These are phyloP conservation scores for Aureobasidium musti DNA, from an alignment of 2,329 filamentous ascomycete genomes.

Conservation along the genomic window DNA sequence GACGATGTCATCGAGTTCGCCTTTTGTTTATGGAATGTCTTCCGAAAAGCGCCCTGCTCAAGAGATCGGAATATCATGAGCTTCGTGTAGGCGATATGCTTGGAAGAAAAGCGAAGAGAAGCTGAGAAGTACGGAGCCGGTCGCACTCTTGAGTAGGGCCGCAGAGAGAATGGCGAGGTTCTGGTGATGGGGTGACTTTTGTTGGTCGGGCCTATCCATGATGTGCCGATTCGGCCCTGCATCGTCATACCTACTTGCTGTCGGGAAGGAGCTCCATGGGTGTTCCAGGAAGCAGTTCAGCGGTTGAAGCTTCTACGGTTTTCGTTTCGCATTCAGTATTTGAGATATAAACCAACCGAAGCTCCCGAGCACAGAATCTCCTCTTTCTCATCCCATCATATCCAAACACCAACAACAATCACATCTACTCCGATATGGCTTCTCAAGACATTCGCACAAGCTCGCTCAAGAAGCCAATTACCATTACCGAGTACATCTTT, in stretches of 20 bases:
- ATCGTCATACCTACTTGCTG: slow-evolving; percentile 14
- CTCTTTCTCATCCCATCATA: slow-evolving; percentile 4
- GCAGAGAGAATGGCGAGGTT: slow-evolving; percentile 7
- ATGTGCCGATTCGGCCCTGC: slow-evolving; percentile 1
- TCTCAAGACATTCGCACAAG: slow-evolving; percentile 28
- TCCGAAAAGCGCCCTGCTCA: background rate
- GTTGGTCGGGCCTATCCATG: slow-evolving; percentile 15
- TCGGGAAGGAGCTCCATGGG: slow-evolving; percentile 13
- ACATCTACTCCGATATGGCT: slow-evolving; percentile 11
- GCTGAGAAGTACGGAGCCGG: background rate
- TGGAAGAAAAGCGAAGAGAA: background rate
- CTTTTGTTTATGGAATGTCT: background rate
- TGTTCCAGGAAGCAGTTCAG: slow-evolving; percentile 5
- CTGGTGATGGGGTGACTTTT: slow-evolving; percentile 19
- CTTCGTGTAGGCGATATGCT: background rate
- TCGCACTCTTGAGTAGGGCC: slow-evolving; percentile 18
- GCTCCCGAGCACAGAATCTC: background rate
- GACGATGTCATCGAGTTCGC: slow-evolving; percentile 9
- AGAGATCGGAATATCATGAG: background rate
- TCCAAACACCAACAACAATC: background rate
- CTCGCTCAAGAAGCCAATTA: slow-evolving; percentile 28
- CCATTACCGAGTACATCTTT: slow-evolving; percentile 42
- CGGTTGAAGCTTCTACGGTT: background rate
- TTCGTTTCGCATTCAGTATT: background rate
- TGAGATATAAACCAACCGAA: slow-evolving; percentile 16